Evolutionary conservation across 306 rosid species (phyloP).

Genomic region (Malus asiatica): DNA sequence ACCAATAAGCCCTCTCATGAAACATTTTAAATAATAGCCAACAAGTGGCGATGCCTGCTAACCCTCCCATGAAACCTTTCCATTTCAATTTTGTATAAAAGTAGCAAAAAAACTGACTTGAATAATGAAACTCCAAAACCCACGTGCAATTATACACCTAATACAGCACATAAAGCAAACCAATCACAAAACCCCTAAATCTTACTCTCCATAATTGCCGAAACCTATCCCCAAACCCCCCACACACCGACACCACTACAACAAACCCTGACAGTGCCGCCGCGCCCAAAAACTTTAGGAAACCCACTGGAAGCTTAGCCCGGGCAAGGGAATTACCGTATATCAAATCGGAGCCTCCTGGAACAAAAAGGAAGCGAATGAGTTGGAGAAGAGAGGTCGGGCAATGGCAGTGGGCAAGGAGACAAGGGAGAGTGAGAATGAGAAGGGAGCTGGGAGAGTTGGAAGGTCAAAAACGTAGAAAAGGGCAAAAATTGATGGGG

Average conservation of each 20-base stretch:
- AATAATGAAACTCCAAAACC: slow-evolving; percentile 67
- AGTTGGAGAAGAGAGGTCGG: slow-evolving; percentile 37
- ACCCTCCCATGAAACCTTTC: too few species aligned
- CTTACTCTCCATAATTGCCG: slow-evolving; percentile 36
- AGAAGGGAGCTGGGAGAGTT: slow-evolving; percentile 54
- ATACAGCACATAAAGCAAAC: slow-evolving; percentile 47
- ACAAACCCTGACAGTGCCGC: slow-evolving; percentile 28
- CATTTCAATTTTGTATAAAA: background rate
- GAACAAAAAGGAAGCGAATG: slow-evolving; percentile 39
- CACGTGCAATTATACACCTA: slow-evolving; percentile 61
- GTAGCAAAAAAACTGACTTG: slow-evolving; percentile 39
- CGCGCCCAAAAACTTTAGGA: slow-evolving; percentile 31
- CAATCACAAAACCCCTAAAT: slow-evolving; percentile 48
- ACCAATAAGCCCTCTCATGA: too few species aligned
- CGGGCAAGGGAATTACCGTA: slow-evolving; percentile 32
- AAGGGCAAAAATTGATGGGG: slow-evolving; percentile 26
- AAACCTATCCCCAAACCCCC: slow-evolving; percentile 13
- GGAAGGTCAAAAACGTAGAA: slow-evolving; percentile 47
- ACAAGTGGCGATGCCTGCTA: too few species aligned
- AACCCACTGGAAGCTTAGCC: slow-evolving; percentile 29
- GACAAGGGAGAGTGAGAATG: slow-evolving; percentile 50
- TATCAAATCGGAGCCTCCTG: slow-evolving; percentile 10
- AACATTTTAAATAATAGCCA: too few species aligned
- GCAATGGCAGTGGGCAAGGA: slow-evolving; percentile 45
- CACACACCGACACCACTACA: slow-evolving; percentile 41